phyloP scores from a whole-genome alignment of 2,329 filamentous ascomycete species.

The Diplocarpon rosae region DNA sequence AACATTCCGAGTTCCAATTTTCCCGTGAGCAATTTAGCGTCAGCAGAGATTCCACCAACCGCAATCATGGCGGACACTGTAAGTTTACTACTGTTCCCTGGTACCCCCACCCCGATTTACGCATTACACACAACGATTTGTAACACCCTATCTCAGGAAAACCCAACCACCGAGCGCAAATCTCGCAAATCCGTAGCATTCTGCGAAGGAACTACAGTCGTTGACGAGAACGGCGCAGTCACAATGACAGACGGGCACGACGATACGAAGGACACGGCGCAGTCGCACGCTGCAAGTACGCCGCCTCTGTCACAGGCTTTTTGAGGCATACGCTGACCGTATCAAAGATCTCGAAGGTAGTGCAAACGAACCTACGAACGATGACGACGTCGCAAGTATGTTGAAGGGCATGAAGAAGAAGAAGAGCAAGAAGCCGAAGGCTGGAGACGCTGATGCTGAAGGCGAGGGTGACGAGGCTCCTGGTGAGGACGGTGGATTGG shows the following conservation, averaged over 20 bases:
- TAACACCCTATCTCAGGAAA: constrained; percentile 19
- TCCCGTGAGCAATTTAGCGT: not conserved
- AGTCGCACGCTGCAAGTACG: constrained; percentile 65
- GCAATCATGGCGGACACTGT: constrained; percentile 41
- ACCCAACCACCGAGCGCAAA: constrained; percentile 42
- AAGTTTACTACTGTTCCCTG: constrained; percentile 16
- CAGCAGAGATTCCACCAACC: constrained; percentile 17
- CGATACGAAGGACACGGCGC: constrained; percentile 69
- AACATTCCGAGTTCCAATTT: not conserved
- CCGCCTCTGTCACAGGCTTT: constrained; percentile 43
- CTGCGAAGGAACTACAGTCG: constrained; percentile 75
- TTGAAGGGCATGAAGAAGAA: constrained; percentile 66
- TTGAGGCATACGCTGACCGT: constrained; percentile 42
- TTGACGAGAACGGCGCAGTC: constrained; percentile 81
- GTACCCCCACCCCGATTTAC: constrained; percentile 14
- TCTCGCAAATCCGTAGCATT: constrained; percentile 91
- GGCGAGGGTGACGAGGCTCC: constrained; percentile 46
- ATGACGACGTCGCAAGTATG: constrained; percentile 52
- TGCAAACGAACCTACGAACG: constrained; percentile 25
- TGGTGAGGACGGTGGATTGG: constrained; percentile 37
- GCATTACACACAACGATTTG: constrained; percentile 12
- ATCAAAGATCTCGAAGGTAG: constrained; percentile 30
- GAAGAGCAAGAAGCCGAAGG: constrained; percentile 74
- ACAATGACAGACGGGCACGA: constrained; percentile 59
- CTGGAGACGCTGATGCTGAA: constrained; percentile 51